Evolutionary conservation across 2,329 filamentous ascomycete species (phyloP).

Genomic region (Verticillium nubilum): DNA sequence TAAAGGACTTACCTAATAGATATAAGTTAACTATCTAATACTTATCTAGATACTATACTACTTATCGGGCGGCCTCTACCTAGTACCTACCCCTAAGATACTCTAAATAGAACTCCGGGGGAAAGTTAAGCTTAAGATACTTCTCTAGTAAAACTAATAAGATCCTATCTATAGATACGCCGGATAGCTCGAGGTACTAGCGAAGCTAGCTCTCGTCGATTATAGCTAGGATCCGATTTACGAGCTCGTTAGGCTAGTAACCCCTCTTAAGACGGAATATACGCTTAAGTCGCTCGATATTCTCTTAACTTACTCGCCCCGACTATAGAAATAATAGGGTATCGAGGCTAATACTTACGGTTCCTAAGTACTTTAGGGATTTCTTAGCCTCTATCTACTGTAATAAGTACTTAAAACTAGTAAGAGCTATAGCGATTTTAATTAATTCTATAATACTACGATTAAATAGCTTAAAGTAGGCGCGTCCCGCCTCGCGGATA

Average conservation of each 20-base stretch:
- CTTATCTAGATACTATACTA: not conserved
- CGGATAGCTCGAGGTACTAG: slow-evolving; percentile 11
- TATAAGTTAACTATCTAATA: slow-evolving; percentile 25
- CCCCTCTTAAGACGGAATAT: slow-evolving; percentile 14
- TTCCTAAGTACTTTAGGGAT: slow-evolving; percentile 17
- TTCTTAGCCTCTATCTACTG: slow-evolving; percentile 10
- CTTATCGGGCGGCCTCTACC: slow-evolving; percentile 4
- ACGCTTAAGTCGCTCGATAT: slow-evolving; percentile 13
- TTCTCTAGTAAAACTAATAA: too few species aligned
- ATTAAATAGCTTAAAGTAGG: not conserved
- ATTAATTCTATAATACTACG: not conserved
- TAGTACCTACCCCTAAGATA: slow-evolving; percentile 20
- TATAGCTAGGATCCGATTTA: slow-evolving; percentile 22
- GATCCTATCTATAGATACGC: not conserved
- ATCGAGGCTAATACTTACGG: slow-evolving; percentile 17
- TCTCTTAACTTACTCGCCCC: slow-evolving; percentile 13
- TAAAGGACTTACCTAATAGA: slow-evolving; percentile 13
- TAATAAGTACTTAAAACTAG: not conserved
- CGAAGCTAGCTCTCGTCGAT: slow-evolving; percentile 20
- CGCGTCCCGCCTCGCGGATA: too few species aligned
- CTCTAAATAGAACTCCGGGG: slow-evolving; percentile 11
- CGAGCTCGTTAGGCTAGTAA: slow-evolving; percentile 14
- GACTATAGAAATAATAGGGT: slow-evolving; percentile 16
- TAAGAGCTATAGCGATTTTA: slow-evolving; percentile 2
- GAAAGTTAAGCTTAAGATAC: slow-evolving; percentile 14